These are phyloP conservation scores for Penicillium robsamsonii DNA, from an alignment of 495 filamentous ascomycete species.

Conservation along the genomic window DNA sequence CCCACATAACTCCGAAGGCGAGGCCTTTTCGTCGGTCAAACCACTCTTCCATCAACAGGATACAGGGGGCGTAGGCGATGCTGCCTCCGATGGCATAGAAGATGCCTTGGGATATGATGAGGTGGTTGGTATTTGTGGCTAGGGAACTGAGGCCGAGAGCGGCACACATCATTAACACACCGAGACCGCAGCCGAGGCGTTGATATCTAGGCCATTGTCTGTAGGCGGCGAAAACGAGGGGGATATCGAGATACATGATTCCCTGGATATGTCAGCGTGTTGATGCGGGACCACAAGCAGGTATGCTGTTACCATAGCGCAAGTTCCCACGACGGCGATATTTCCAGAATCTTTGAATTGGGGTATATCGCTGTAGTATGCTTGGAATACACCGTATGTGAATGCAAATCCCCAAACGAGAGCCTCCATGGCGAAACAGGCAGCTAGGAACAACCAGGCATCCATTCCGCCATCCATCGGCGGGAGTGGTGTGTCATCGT, in stretches of 20 bases:
- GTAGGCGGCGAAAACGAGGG: slow-evolving; percentile 10
- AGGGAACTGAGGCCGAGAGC: slow-evolving; percentile 18
- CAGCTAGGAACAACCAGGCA: slow-evolving; percentile 60
- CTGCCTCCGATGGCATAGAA: slow-evolving; percentile 16
- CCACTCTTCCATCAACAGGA: slow-evolving; percentile 21
- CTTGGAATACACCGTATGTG: slow-evolving; percentile 44
- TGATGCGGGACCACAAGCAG: too few species aligned
- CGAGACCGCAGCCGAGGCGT: slow-evolving; percentile 8
- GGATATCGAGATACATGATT: slow-evolving; percentile 15
- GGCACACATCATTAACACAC: slow-evolving; percentile 15
- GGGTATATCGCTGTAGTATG: slow-evolving; percentile 25
- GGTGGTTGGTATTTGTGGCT: slow-evolving; percentile 16
- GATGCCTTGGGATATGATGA: slow-evolving; percentile 20
- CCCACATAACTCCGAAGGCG: slow-evolving; percentile 23
- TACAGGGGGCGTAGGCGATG: slow-evolving; percentile 17
- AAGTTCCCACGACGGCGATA: slow-evolving; percentile 19
- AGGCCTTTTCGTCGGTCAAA: slow-evolving; percentile 16
- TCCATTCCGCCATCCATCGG: slow-evolving; percentile 56
- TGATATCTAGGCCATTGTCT: slow-evolving; percentile 4
- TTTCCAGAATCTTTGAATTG: slow-evolving; percentile 28
- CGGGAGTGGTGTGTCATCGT: slow-evolving; percentile 34
- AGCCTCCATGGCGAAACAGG: slow-evolving; percentile 58
- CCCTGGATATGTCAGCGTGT: slow-evolving; percentile 1
- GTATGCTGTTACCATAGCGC: slow-evolving; percentile 15
- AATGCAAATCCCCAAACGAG: slow-evolving; percentile 53